Evolutionary conservation across 2,329 filamentous ascomycete species (phyloP), one percentile per base, ranked within the genome.

Genomic region (Hymenoscyphus scutula): DNA sequence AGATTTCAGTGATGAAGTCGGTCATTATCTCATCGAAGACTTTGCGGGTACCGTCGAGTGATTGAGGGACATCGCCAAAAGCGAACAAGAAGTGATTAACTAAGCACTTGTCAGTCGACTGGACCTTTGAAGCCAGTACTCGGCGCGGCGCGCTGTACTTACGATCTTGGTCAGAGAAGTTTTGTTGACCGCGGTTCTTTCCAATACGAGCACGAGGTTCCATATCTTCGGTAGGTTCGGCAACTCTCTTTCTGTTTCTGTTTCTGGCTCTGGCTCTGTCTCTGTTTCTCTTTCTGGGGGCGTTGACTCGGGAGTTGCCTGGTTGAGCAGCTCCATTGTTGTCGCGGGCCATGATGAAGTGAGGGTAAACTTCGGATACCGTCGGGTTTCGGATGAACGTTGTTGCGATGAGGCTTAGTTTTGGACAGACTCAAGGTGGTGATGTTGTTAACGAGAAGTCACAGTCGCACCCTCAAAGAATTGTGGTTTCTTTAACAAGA

Each of bases 1-100:
- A 94, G 60, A 95, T 88, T 75, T 95, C 92, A 74, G 96, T 92
- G 75, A 98, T 91, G 81, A 96, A 97, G 80, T 98, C 95, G 66
- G 93, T 97, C 65, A 97, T 86, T 70, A 98, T 94, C 78, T 97
- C 93, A 80, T 98, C 95, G 58, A 98, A 88, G 58, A 94, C 85
- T 65, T 90, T 88, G 64, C 97, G 84, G 10, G 93, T 97, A 74
- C 92, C 87, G 19, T 90, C 88, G 29, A 98, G 87, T 0, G 92
- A 91, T 61, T 89, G 82, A 63, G 84, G 81, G 62, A 89, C 85
- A 77, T 96, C 92, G 74, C 92, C 92, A 74, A 91, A 90, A 64
- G 89, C 90, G 76, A 87, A 90, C 74, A 95, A 88, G 64, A 94
- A 85, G 69, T 88, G 84, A 68, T 86, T 82, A 59, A 93, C 90